Evolutionary conservation across 495 filamentous ascomycete species (phyloP).

Genomic region (Pseudomonodictys pantanalensis): DNA sequence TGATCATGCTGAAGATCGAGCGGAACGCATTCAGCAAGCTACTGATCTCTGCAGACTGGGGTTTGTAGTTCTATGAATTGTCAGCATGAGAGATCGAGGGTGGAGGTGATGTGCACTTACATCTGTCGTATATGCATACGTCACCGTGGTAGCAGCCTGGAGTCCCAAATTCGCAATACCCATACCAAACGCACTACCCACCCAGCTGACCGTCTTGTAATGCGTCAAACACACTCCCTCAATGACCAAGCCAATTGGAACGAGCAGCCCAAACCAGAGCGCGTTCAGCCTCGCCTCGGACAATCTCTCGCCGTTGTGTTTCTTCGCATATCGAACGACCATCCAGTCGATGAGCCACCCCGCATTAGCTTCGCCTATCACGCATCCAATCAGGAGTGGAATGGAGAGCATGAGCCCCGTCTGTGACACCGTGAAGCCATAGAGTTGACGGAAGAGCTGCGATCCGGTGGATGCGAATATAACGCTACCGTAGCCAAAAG

Average conservation of each 20-base stretch:
- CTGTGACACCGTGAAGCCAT: constrained; percentile 34
- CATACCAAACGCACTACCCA: constrained; percentile 39
- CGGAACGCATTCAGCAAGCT: constrained; percentile 45
- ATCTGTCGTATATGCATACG: constrained; percentile 42
- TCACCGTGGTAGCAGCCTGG: constrained; percentile 38
- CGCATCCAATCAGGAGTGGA: constrained; percentile 26
- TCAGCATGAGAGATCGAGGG: no score
- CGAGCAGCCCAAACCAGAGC: constrained; percentile 35
- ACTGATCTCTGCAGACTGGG: constrained; percentile 44
- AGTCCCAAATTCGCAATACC: constrained; percentile 39
- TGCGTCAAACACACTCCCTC: constrained; percentile 40
- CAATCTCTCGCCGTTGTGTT: constrained; percentile 21
- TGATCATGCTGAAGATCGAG: constrained; percentile 39
- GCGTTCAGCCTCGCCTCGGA: constrained; percentile 36
- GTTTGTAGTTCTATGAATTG: constrained; percentile 40
- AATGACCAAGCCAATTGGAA: constrained; percentile 33
- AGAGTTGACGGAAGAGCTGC: constrained; percentile 29
- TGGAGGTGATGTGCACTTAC: no score
- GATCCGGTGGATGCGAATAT: constrained; percentile 37
- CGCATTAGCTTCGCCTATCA: constrained; percentile 31
- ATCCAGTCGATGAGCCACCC: constrained; percentile 33
- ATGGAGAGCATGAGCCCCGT: constrained; percentile 30
- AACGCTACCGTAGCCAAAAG: constrained; percentile 35
- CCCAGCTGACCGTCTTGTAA: constrained; percentile 37
- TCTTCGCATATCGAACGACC: constrained; percentile 25